A percentile compares a stretch with the other conserved stretches of the same genome.
phyloP scores from a whole-genome alignment of 306 rosid species.

The Sesbania bispinosa region DNA sequence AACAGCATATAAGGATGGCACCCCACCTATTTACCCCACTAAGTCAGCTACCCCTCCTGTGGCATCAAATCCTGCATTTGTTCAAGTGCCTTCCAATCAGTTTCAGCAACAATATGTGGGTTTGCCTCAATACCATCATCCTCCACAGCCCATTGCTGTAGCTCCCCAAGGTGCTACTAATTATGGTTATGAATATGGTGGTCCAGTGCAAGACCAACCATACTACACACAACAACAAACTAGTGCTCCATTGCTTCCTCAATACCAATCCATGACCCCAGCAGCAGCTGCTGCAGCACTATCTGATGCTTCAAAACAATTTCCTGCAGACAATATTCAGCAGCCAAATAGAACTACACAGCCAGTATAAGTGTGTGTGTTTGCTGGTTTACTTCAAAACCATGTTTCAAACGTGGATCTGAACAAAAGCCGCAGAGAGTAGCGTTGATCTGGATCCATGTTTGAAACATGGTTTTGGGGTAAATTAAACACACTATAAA shows the following conservation, averaged over 20 bases:
- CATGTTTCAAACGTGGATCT: too few species aligned
- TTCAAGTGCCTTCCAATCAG: constrained; percentile 67
- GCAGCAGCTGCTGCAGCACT: constrained; percentile 69
- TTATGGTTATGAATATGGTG: constrained; percentile 64
- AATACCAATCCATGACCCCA: constrained; percentile 84
- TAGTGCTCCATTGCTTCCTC: constrained; percentile 56
- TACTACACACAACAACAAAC: constrained; percentile 51
- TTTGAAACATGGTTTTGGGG: too few species aligned
- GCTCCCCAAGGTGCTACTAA: constrained; percentile 53
- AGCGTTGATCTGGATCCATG: too few species aligned
- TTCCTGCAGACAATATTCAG: constrained; percentile 47
- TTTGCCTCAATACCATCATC: constrained; percentile 60
- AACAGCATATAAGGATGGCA: constrained; percentile 56
- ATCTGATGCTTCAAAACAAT: constrained; percentile 74
- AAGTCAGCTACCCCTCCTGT: constrained; percentile 41
- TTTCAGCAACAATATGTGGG: constrained; percentile 79
- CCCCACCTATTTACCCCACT: constrained; percentile 64
- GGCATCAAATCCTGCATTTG: constrained; percentile 41
- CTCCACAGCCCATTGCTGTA: constrained; percentile 54
- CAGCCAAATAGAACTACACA: constrained; percentile 53
- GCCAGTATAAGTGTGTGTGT: constrained; percentile 31
- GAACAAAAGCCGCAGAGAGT: too few species aligned
- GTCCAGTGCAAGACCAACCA: constrained; percentile 50
- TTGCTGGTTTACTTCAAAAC: too few species aligned
- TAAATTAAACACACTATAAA: too few species aligned